Evolutionary conservation across 2,329 filamentous ascomycete genomes (phyloP), one percentile per base, ranked within the genome.

Genomic region (Zasmidium angulare): DNA sequence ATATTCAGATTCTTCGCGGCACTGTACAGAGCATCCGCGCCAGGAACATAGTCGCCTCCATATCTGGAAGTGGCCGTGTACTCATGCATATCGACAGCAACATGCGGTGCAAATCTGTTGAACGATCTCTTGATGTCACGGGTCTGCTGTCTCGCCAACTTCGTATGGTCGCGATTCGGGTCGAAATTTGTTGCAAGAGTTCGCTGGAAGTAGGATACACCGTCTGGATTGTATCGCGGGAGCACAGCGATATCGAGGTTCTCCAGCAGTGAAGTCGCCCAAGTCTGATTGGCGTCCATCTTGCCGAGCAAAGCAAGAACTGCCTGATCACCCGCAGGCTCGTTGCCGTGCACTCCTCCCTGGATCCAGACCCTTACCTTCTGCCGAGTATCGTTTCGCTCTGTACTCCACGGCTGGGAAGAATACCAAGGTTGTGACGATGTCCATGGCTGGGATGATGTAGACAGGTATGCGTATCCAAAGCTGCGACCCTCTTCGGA

Each of bases 301-400:
- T 71, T 72, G 7, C 74, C 74, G 0, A 76, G 67, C 1, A 76
- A 60, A 0, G 74, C 74, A 10, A 74, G 64, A 11, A 70, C 64
- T 0, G 73, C 71, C 57, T 75, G 71, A 51, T 76, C 73, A 9
- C 72, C 74, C 9, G 71, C 74, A 6, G 74, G 73, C 57, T 76
- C 74, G 52, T 76, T 74, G 2, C 74, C 74, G 40, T 76, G 74
- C 1, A 74, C 69, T 12, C 63, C 70, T 7, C 69, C 73, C 55
- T 76, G 74, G 3, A 76, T 68, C 69, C 72, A 76, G 14, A 76
- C 68, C 21, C 68, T 65, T 11, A 76, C 46, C 53, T 76, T 76
- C n/a, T 64, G 58, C 21, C 59, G 24, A 26, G 56, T 56, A 43
- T 65, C 50, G 31, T 49, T 54, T 31, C 31, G 46, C 2, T 43